phyloP scores from a whole-genome alignment of 306 rosid species.

The Pueraria montana region DNA sequence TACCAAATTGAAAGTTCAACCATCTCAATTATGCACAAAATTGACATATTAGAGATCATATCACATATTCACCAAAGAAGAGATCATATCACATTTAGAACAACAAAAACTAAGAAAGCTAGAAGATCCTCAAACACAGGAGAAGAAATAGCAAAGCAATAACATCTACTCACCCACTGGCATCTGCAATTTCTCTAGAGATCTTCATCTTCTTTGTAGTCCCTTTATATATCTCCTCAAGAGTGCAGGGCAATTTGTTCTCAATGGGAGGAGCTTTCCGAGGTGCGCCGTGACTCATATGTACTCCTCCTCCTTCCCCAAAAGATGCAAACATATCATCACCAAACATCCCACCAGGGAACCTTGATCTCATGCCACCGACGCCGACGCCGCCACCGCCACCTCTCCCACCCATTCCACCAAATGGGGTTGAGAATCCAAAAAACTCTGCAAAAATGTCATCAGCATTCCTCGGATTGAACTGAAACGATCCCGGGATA shows the following conservation, averaged over 20 bases:
- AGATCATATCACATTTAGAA: not conserved
- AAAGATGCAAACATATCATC: constrained; percentile 67
- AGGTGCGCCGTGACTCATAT: constrained; percentile 53
- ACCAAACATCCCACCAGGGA: constrained; percentile 66
- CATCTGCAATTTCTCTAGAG: constrained; percentile 68
- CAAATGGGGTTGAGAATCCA: constrained; percentile 66
- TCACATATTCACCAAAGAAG: not conserved
- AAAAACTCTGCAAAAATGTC: constrained; percentile 75
- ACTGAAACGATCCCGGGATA: constrained; percentile 67
- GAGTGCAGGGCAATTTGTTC: constrained; percentile 67
- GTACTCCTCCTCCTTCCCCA: constrained; percentile 57
- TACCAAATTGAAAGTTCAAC: constrained; percentile 10
- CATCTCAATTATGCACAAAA: constrained; percentile 19
- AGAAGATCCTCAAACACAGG: not conserved
- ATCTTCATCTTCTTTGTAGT: constrained; percentile 74
- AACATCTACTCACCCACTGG: constrained; percentile 60
- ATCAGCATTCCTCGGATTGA: constrained; percentile 75
- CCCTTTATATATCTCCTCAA: constrained; percentile 71
- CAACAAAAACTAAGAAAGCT: not conserved
- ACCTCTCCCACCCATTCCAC: constrained; percentile 71
- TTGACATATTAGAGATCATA: not conserved
- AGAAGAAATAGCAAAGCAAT: constrained; percentile 1
- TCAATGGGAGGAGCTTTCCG: constrained; percentile 71
- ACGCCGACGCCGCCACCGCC: constrained; percentile 49
- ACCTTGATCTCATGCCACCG: constrained; percentile 62